Evolutionary conservation across 176 grass and related monocot species (phyloP), one percentile per base, ranked within the genome.

Genomic region (Carex myosuroides): DNA sequence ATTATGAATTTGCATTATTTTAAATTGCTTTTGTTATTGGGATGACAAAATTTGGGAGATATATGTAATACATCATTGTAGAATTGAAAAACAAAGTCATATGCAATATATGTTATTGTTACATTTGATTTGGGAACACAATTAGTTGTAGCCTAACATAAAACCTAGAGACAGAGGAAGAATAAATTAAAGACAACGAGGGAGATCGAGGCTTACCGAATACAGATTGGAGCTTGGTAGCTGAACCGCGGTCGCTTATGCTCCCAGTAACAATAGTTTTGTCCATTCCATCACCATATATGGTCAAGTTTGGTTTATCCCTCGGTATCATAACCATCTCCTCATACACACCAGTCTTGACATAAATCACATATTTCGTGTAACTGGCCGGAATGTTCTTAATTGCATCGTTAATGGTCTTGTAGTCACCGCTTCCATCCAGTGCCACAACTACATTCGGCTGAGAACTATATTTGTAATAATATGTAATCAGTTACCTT

Each of bases 401-500:
- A 13, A 97, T 2, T 70, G 94, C 94, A 1, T 90, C 90, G 74
- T 76, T 91, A 55, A 97, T 86, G 80, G 60, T 73, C 85, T 92
- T 97, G 83, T 89, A 97, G 41, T 92, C 70, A 9, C 94, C 92
- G 61, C 90, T 94, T 35, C 94, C 94, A 80, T 97, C 94, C 86
- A 89, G 77, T 64, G 94, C 91, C 56, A 97, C 94, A 37, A 97
- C 80, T 6, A 69, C 90, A 61, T 97, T 84, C 0, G 94, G 92
- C 75, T 37, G 80, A 1, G 90, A 72, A 61, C 29, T 37, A 63
- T 75, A 74, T 17, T 42, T 8, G 37, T 14, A 48, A 41, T 39
- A 39, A 73, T 44, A 3, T 12, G 18, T 60, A 18, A 60, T n/a
- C 18, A 60, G 7, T 60, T 7, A 60, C 16, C 18, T 60, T 17